phyloP scores from a whole-genome alignment of 495 filamentous ascomycete species.

The Ramalina intermedia region DNA sequence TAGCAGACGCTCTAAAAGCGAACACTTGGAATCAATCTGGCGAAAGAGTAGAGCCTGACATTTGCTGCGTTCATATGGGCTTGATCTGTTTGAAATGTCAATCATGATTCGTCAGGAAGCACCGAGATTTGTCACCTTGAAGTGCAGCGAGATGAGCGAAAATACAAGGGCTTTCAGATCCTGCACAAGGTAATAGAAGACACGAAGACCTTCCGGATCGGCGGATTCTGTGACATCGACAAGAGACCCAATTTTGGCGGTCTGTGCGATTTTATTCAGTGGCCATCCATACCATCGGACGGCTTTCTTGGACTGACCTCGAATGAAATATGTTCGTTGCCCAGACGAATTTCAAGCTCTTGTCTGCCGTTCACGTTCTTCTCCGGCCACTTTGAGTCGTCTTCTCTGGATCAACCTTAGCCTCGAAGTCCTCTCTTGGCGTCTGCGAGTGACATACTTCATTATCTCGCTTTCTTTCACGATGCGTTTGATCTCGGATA shows the following conservation, averaged over 20 bases:
- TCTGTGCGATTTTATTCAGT: constrained; percentile 37
- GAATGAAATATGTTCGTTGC: constrained; percentile 95
- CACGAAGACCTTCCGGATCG: constrained; percentile 89
- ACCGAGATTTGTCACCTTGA: constrained; percentile 49
- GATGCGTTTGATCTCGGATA: constrained; percentile 90
- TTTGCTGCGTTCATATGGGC: constrained; percentile 42
- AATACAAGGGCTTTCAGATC: constrained; percentile 96
- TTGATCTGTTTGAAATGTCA: constrained; percentile 43
- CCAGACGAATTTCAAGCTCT: constrained; percentile 88
- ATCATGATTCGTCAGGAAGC: not conserved
- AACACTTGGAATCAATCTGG: not conserved
- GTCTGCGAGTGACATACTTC: constrained; percentile 46
- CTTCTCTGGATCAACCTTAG: constrained; percentile 53
- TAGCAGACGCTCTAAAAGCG: no score
- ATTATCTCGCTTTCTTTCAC: constrained; percentile 97
- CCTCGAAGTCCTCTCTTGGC: not conserved
- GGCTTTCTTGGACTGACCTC: constrained; percentile 42
- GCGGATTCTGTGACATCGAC: constrained; percentile 92
- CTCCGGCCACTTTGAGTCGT: constrained; percentile 97
- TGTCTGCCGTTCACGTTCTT: constrained; percentile 99
- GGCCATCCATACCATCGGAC: not conserved
- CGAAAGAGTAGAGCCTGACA: not conserved
- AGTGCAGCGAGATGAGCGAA: constrained; percentile 89
- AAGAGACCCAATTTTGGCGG: constrained; percentile 94
- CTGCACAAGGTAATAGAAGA: constrained; percentile 99